Conservation (phyloP, 495 filamentous ascomycete genomes). For the Tuber umbilicatum region DNA sequence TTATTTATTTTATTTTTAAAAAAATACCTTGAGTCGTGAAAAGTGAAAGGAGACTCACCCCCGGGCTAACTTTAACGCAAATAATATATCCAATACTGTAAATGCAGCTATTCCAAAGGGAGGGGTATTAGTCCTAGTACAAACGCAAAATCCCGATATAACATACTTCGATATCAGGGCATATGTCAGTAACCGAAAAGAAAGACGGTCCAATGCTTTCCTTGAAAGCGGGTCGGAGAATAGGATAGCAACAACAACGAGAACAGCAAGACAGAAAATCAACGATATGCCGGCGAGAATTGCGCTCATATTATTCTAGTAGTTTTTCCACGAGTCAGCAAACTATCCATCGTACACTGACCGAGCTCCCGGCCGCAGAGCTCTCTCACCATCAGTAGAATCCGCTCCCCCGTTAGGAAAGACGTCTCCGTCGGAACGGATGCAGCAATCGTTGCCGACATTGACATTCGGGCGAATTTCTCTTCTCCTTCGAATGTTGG, state of each 20-base stretch:
- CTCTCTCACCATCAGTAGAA: conserved; percentile 22
- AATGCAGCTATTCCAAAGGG: conserved; percentile 13
- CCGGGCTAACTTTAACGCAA: conserved; percentile 25
- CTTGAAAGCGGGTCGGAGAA: conserved; percentile 20
- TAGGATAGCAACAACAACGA: conserved; percentile 17
- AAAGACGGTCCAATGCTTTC: conserved; percentile 19
- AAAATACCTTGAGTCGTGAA: background rate
- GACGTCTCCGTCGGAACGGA: conserved; percentile 14
- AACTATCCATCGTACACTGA: background rate
- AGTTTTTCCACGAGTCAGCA: background rate
- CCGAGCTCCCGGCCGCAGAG: background rate
- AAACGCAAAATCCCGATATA: background rate
- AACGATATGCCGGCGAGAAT: conserved; percentile 25
- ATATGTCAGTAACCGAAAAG: conserved; percentile 27
- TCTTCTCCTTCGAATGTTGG: background rate
- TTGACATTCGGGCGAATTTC: background rate
- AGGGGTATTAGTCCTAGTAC: background rate
- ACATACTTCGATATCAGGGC: conserved; percentile 30
- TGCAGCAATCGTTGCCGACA: conserved; percentile 16
- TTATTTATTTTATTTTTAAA: too few species aligned
- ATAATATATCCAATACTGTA: conserved; percentile 31
- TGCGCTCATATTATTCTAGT: conserved; percentile 32
- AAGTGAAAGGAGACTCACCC: conserved; percentile 15
- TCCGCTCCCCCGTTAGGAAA: conserved; percentile 20
- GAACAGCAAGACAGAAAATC: conserved; percentile 4